These are phyloP conservation scores for Peziza echinospora DNA, from an alignment of 495 filamentous ascomycete genomes.

Conservation along the genomic window DNA sequence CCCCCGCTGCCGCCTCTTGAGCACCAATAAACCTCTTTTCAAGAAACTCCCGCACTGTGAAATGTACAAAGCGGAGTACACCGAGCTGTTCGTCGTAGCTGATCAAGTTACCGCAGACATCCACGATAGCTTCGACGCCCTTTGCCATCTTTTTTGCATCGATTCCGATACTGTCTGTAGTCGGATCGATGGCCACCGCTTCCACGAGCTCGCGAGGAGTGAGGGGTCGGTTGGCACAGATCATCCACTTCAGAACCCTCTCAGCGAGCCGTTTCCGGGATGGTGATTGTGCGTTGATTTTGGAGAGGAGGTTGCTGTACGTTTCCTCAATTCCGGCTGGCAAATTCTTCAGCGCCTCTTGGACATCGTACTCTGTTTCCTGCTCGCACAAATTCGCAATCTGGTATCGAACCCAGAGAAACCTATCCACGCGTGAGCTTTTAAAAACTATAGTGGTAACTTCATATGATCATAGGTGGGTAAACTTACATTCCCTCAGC, in stretches of 20 bases:
- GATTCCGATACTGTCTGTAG: neutral
- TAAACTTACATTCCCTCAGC: neutral
- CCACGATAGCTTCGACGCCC: neutral
- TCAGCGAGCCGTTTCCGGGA: neutral
- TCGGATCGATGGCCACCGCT: neutral
- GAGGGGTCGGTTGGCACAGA: neutral
- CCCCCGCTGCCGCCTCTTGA: neutral
- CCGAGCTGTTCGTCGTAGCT: neutral
- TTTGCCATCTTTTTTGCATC: neutral
- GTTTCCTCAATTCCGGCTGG: neutral
- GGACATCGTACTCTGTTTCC: neutral
- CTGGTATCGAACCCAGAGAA: neutral
- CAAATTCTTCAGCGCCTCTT: neutral
- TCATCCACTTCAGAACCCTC: neutral
- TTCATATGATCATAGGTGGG: neutral
- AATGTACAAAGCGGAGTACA: neutral
- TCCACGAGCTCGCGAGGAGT: neutral
- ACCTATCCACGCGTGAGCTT: neutral
- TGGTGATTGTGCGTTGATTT: neutral
- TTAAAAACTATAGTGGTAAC: neutral
- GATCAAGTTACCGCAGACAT: neutral
- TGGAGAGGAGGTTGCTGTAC: neutral
- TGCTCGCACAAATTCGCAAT: neutral
- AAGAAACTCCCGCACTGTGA: neutral
- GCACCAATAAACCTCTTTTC: neutral